Conservation (phyloP, 805 yeast species). For the Wilhelminamyces savonicus region DNA sequence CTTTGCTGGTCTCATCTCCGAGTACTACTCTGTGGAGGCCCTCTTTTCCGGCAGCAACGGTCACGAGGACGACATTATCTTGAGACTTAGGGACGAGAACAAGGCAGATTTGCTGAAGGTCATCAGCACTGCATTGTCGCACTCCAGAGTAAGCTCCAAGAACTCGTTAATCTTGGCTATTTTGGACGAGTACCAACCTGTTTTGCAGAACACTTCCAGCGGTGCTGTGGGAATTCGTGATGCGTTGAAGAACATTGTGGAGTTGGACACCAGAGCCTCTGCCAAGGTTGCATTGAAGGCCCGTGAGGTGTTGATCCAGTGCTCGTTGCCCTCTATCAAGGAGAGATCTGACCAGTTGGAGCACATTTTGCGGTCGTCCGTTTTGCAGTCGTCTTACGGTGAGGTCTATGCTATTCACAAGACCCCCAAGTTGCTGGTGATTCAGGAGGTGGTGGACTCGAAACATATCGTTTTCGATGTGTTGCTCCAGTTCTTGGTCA, state of each 20-base stretch:
- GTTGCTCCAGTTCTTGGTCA: constrained; percentile 81
- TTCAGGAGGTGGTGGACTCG: constrained; percentile 92
- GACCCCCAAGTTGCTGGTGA: constrained; percentile 71
- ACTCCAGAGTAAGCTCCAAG: constrained; percentile 88
- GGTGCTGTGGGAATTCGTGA: constrained; percentile 64
- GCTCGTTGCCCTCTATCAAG: constrained; percentile 91
- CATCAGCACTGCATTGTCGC: constrained; percentile 71
- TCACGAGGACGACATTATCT: constrained; percentile 85
- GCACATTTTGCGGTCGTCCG: constrained; percentile 88
- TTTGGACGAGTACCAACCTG: constrained; percentile 72
- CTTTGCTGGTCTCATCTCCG: constrained; percentile 61
- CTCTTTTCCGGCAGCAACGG: constrained; percentile 70
- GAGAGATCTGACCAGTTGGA: constrained; percentile 97
- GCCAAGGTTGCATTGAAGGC: constrained; percentile 94
- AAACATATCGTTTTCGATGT: constrained; percentile 96
- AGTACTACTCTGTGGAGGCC: constrained; percentile 73
- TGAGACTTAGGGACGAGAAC: constrained; percentile 82
- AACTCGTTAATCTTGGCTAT: constrained; percentile 85
- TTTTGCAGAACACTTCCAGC: constrained; percentile 64
- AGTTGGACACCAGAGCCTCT: constrained; percentile 82
- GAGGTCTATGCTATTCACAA: constrained; percentile 70
- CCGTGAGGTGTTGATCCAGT: constrained; percentile 92
- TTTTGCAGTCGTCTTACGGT: constrained; percentile 84
- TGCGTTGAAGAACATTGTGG: constrained; percentile 73
- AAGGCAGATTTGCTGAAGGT: constrained; percentile 71